A percentile compares a stretch with the other conserved stretches of the same genome.
Evolutionary conservation across 176 grass and related monocot genomes (phyloP).

Genomic region (Musa schizocarpa): DNA sequence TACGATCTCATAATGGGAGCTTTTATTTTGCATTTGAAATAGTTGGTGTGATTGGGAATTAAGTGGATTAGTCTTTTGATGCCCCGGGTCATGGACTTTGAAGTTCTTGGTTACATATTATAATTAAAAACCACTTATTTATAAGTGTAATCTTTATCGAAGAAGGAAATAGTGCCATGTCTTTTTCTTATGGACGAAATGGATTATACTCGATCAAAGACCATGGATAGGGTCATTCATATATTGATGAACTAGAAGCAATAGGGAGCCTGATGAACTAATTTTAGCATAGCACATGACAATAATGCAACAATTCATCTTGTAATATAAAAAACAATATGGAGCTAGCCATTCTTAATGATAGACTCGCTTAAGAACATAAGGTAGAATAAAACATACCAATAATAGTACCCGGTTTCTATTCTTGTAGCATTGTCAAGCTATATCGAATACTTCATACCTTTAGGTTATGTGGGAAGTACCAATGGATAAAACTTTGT

Average conservation of each 20-base stretch:
- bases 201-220: background rate
- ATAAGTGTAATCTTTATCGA: no score
- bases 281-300: background rate
- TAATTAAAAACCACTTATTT: no score
- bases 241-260: no score
- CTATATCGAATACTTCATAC: no score
- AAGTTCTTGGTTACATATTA: background rate
- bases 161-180: background rate
- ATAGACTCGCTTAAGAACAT: no score
- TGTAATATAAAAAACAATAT: no score
- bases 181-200: background rate
- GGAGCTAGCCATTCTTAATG: no score
- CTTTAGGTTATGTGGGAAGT: no score
- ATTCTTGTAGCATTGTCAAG: no score
- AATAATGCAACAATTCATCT: background rate
- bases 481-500: background rate
- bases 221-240: background rate
- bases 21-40: background rate
- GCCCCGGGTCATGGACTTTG: background rate
- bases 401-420: no score
- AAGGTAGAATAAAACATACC: no score
- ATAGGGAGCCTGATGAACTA: no score
- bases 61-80: background rate
- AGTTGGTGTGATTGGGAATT: background rate
- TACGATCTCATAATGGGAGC: background rate